Base-by-base conservation (phyloP, 805 yeast genomes). In the Komagataella ulmi region DNA sequence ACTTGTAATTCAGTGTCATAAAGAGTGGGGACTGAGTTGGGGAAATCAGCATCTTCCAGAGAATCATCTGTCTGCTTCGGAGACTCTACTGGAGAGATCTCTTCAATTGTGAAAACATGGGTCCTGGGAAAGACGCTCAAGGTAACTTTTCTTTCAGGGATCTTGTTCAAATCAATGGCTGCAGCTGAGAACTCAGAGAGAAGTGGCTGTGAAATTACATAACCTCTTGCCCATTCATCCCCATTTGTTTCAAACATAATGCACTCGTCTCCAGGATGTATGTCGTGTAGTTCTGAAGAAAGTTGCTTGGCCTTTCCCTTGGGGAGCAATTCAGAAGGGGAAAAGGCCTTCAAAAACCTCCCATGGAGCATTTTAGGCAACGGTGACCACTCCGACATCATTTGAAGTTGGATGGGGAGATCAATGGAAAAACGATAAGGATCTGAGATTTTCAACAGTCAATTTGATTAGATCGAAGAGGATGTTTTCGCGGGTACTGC, bases 211-310 rank as follows among this genome's bases (percentile, higher is more conserved):
- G 83, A 69, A 43, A 84, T 68, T 3, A 79, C 72, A 63, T 88
- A 88, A 10, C 89, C 96, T 58, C 96, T 73, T 21, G 81, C 88
- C 96, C 96, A 88, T 55, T 75, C 75, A 18, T 72, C 72, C 45
- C 68, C 64, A 64, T 76, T 71, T 2, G 54, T 19, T 61, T 88
- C 96, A 61, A 87, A 85, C 17, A 86, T 69, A 62, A 76, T 85
- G 36, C 85, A 80, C 55, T 83, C 87, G 64, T 87, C 95, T 43
- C 95, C 96, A 18, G 83, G 82, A 59, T 79, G 83, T 48, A 83
- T 64, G 61, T 83, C 54, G 69, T 70, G 64, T 40, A 50, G 46
- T 36, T 14, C 18, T 49, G 44, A 12, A 14, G 30, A 17, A 49
- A 21, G 36, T 45, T 17, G n/a, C n/a, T 30, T 30, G 21, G 19